phyloP scores from a whole-genome alignment of 768 basidiomycete species.

The Tricholoma terreum region DNA sequence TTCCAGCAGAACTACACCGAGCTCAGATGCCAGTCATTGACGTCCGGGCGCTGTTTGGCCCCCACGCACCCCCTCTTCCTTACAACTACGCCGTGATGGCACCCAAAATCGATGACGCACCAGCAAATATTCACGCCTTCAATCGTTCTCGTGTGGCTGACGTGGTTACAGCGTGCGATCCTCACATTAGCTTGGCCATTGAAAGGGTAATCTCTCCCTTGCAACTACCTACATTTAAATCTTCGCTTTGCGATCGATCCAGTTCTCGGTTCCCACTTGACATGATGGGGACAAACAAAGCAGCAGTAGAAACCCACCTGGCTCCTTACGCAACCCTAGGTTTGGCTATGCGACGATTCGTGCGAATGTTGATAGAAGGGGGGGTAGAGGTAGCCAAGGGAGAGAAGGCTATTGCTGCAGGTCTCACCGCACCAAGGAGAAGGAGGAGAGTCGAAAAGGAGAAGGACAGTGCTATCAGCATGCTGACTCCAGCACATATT shows the following conservation, averaged over 20 bases:
- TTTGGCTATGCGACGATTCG: conserved; percentile 30
- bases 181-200: conserved; percentile 31
- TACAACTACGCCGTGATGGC: neutral
- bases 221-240: conserved; percentile 23
- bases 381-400: conserved; percentile 34
- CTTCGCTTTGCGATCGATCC: conserved; percentile 5
- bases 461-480: conserved; percentile 13
- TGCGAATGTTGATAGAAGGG: conserved; percentile 32
- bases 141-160: conserved; percentile 4
- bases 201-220: conserved; percentile 22
- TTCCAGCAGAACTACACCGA: neutral
- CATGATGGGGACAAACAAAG: conserved; percentile 23
- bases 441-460: conserved; percentile 12
- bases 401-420: conserved; percentile 26
- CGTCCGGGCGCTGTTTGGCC: neutral
- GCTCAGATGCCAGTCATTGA: neutral
- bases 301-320: conserved; percentile 31
- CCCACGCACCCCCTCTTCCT: neutral
- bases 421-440: conserved; percentile 14
- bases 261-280: conserved; percentile 25
- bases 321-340: conserved; percentile 42
- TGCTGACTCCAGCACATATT: conserved; percentile 45
- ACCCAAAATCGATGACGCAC: conserved; percentile 4
- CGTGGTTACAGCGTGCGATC: conserved; percentile 31
- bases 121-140: neutral